phyloP scores from a whole-genome alignment of 495 filamentous ascomycete genomes.

The Tuber melanosporum region DNA sequence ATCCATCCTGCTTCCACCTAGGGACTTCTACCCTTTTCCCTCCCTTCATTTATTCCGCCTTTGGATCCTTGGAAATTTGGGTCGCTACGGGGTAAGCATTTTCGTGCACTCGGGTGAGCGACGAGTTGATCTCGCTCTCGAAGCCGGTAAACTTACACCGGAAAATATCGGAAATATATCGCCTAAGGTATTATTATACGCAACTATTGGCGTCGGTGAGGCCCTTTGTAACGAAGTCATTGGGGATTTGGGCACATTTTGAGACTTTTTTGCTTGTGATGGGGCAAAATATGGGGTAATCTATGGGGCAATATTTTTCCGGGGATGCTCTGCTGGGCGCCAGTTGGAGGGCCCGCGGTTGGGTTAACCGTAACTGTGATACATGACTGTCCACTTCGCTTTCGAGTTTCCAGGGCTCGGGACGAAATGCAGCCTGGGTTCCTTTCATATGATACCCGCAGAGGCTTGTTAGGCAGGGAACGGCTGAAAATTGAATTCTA shows the following conservation, averaged over 20 bases:
- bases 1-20: not conserved
- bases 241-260: not conserved
- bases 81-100: not conserved
- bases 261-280: not conserved
- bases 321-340: not conserved
- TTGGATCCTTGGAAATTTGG: not conserved
- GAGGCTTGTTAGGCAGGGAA: not conserved
- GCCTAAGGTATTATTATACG: not conserved
- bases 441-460: not conserved
- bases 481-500: not conserved
- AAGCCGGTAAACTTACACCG: not conserved
- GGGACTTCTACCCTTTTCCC: not conserved
- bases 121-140: not conserved
- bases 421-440: not conserved
- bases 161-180: not conserved
- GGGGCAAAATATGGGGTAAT: not conserved
- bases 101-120: not conserved
- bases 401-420: not conserved
- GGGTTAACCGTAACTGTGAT: not conserved
- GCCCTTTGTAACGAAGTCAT: not conserved
- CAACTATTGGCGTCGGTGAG: not conserved
- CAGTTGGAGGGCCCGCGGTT: not conserved
- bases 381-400: not conserved
- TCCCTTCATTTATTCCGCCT: not conserved
- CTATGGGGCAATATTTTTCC: conserved; percentile 2